Base-by-base conservation (phyloP, 495 filamentous ascomycete species). In the Aspergillus bertholletiae region DNA sequence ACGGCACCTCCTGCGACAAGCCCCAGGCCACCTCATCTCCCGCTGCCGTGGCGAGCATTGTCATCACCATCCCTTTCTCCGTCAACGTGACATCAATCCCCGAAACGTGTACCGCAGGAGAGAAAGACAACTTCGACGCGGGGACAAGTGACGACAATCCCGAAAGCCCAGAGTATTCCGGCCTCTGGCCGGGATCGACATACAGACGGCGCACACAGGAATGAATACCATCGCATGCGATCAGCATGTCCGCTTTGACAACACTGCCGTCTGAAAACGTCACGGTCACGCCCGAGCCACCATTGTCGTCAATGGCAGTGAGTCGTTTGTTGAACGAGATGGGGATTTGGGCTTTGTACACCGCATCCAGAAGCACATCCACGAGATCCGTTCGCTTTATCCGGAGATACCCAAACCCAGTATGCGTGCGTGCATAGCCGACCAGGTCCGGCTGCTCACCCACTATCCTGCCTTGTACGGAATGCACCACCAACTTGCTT, bases 191-290 rank as follows among this genome's bases (percentile, higher is more conserved):
- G 32, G 65, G 62, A 51, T 67, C 67, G 21, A 69, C 62, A 24
- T 71, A 60, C 1, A 48, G 13, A 7, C 63, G 53, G 5, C 70
- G 65, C 2, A 71, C 69, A 5, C 63, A 68, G 17, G 78, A 74
- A 34, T 77, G 77, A 15, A 84, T 79, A 0, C 84, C 84, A 67
- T 86, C 83, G 15, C 80, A 79, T 6, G 77, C 83, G 48, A 87
- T 67, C 8, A 84, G 58, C 12, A 88, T 27, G 66, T 78, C 77
- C 0, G 71, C 78, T 0, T 69, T 63, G 20, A 67, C 69, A 0
- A 21, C 41, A 2, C 56, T 55, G 0, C 67, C 70, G 47, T 74
- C 70, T 1, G 57, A 56, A 43, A 74, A 73, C 15, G 45, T 52
- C 1, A 68, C 61, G 2, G 39, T 57, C 4, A 72, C 60, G 11